Base-by-base conservation (phyloP, 306 rosid genomes). In the Fragaria ananassa region DNA sequence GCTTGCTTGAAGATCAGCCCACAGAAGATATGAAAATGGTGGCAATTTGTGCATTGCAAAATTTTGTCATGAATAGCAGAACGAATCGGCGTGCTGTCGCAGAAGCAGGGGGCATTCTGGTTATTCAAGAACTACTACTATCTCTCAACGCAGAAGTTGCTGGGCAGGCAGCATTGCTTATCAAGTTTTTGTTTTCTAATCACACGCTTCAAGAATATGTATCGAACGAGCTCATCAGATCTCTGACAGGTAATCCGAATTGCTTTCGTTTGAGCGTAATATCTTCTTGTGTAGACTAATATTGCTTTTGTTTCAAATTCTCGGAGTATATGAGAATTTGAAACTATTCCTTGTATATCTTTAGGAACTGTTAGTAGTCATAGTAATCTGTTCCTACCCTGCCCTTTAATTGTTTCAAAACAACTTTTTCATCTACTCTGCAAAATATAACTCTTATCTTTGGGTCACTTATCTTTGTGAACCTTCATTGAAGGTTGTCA, bases 61-160 rank as follows among this genome's bases (percentile, higher is more conserved):
- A 92, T 87, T 95, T 95, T 74, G 97, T 92, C 87, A 90, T 95
- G 97, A 90, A 82, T 83, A 92, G 98, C 86, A 87, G 96, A 90
- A 92, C 98, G 12, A 95, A 95, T 78, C 83, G 97, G 83, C 91
- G 98, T 66, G 98, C 98, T 53, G 97, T 95, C 54, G 98, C 98
- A 14, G 98, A 95, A 85, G 97, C 98, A 25, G 98, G 98, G 78
- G 98, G 98, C 69, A 90, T 95, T 77, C 83, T 95, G 89, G 92
- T 95, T 76, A 81, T 95, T 87, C 98, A 95, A 88, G 98, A 95
- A 78, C 83, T 95, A 78, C 89, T 95, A 57, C 84, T 89, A 74
- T 95, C 95, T 79, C 88, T 84, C 14, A 86, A 87, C 83, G 87
- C 91, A 57, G 97, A 92, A 82, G 86, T 89, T 84, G 86, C 96